Base-by-base conservation (phyloP, 2,329 filamentous ascomycete genomes). In the Pestalotiopsis sp. region DNA sequence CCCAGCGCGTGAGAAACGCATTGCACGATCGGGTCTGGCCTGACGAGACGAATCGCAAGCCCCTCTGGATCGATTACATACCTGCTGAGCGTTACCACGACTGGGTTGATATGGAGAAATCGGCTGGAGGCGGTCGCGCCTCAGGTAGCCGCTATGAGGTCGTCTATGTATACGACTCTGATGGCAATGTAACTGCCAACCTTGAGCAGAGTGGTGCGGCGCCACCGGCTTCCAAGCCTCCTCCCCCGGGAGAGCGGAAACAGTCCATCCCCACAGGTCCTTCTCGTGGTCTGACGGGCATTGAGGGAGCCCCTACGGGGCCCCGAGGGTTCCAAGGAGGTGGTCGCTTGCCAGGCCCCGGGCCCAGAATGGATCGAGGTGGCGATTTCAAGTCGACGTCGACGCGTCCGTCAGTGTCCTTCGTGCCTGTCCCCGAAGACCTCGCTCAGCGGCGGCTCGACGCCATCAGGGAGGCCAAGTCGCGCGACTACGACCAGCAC, bases 51-150 rank as follows among this genome's bases (percentile, higher is more conserved):
- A 92, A 91, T 72, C 88, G 96, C 39, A 97, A 96, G 77, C 86
- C 90, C 0, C 85, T 98, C 1, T 97, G 91, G 88, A 93, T 93
- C 3, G 96, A 99, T 77, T 98, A 96, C 77, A 86, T 98, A 22
- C 95, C 95, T 0, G 87, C 91, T 20, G 89, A 93, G 30, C 88
- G 89, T 70, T 85, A 97, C 3, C 78, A 82, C 14, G 86, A 86
- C 26, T 98, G 94, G 94, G 91, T 97, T 68, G 85, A 88, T 7
- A 85, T 81, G 55, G 93, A 97, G 78, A 82, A 89, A 73, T 78
- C 82, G 2, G 78, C 76, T 14, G 73, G 80, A 72, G 74, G 84
- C 70, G 71, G 82, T 64, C 78, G 85, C 60, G 78, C 81, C 65
- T 78, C 80, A 61, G 74, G 67, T 20, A 73, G 77, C 76, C 82